Base-by-base conservation (phyloP, 768 basidiomycete species). In the Tylopilus plumbeoviolaceoides region DNA sequence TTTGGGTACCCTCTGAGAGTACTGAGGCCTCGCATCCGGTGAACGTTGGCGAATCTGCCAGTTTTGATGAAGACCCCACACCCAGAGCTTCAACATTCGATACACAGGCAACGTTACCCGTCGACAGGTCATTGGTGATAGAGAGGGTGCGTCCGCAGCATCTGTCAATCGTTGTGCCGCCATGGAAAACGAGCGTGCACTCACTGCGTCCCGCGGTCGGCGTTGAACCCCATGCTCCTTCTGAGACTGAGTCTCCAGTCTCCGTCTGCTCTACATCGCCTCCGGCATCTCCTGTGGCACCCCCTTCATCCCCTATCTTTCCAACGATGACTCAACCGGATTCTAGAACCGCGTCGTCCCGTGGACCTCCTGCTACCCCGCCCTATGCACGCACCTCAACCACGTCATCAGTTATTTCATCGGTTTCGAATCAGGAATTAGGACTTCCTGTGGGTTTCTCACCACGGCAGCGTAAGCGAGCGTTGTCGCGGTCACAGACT, bases 31-130 rank as follows among this genome's bases (percentile, higher is more conserved):
- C 57, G n/a, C 47, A 39, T 8, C 47, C 59, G 17, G 38, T 56
- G 43, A 36, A 46, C 31, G 15, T 15, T 20, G 50, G 42, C 25
- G 59, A 55, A 35, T n/a, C 23, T 5, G 46, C 47, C 25, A 42
- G 46, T 5, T 48, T 27, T 10, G 60, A 64, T 9, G 54, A 68
- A n/a, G 56, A 68, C 48, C 63, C 55, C 15, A 70, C 69, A 9
- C 67, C 68, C 4, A 56, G 58, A 12, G 56, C 59, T 14, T 35
- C 56, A 15, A 62, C 62, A 0, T 68, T 65, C 39, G 54, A 50
- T 23, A 39, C 51, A 17, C 47, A 15, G 17, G 35, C 30, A 27
- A 15, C 42, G 10, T 2, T 33, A 3, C 17, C 44, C 11, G 9
- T 7, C 3, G 18, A 44, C 9, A 17, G 27, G 11, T 15, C 48